Percentiles rank a stretch among this genome's conserved stretches.
These are phyloP conservation scores for Arabidopsis lyrata DNA, from an alignment of 441 rosid genomes.

Conservation along the genomic window DNA sequence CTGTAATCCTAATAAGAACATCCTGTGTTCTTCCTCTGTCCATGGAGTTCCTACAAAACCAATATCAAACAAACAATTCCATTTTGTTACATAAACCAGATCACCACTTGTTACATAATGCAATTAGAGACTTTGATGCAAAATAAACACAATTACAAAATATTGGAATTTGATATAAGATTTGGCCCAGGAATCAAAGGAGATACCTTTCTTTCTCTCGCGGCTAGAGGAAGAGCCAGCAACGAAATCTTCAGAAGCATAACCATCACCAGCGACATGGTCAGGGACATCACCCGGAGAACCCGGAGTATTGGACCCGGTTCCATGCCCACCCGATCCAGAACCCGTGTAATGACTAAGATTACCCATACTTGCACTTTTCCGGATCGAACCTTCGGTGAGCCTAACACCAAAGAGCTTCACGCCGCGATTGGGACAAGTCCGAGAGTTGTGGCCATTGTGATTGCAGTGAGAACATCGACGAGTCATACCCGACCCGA, in stretches of 20 bases:
- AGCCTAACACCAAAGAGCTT: slow-evolving; percentile 74
- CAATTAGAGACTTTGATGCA: not conserved
- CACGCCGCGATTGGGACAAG: slow-evolving; percentile 77
- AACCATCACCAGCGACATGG: slow-evolving; percentile 70
- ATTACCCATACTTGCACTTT: slow-evolving; percentile 81
- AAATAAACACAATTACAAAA: not conserved
- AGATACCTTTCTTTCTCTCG: slow-evolving; percentile 71
- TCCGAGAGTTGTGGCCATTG: slow-evolving; percentile 80
- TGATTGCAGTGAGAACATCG: slow-evolving; percentile 83
- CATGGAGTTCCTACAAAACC: slow-evolving; percentile 61
- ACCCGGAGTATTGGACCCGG: slow-evolving; percentile 57
- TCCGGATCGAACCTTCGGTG: slow-evolving; percentile 73
- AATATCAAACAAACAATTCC: slow-evolving; percentile 12
- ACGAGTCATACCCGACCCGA: slow-evolving; percentile 58
- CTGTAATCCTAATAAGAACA: slow-evolving; percentile 75
- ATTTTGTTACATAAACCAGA: not conserved
- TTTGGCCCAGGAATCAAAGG: not conserved
- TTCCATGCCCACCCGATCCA: slow-evolving; percentile 44
- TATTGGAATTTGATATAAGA: not conserved
- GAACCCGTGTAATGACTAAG: slow-evolving; percentile 63
- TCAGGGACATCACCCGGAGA: slow-evolving; percentile 69
- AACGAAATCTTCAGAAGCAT: slow-evolving; percentile 79
- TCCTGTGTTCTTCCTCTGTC: slow-evolving; percentile 82
- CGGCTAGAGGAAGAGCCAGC: slow-evolving; percentile 75
- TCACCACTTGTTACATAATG: not conserved